Evolutionary conservation across 257 asterid species (phyloP), one percentile per base, ranked within the genome.

Genomic region (Solanum medicagineum): DNA sequence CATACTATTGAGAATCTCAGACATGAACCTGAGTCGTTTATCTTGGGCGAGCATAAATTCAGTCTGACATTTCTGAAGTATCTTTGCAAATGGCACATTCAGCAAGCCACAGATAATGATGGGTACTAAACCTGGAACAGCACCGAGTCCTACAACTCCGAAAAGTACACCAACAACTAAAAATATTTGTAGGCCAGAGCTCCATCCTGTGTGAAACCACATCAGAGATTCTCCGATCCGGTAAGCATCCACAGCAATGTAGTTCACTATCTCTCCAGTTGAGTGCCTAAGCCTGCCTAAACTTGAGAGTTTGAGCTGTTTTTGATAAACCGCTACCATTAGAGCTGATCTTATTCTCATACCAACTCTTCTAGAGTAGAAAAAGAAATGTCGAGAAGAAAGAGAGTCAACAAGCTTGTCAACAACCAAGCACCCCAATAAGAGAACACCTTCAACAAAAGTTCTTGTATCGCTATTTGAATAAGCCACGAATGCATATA

Each of bases 1-100:
- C 93, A 94, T 94, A 86, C 84, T 93, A 89, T 94, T 94, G 57
- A 94, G 92, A 81, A 93, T 92, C 84, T 94, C 98, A 8, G 96
- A 91, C 85, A 91, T 87, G 26, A 94, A 87, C 84, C 95, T 89
- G 83, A 94, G 84, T 42, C 98, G 85, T 90, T 85, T 91, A 87
- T 93, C 98, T 83, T 94, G 98, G 42, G 80, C 90, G 14, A 83
- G 17, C 98, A 94, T 93, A 86, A 94, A 91, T 69, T 91, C 93
- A 1, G 89, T 89, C 73, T 92, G 97, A 85, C 92, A 94, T 85
- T 91, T 93, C 26, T 94, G 96, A 22, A 94, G 60, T n/a, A 87
- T 70, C 81, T 88, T 94, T 3, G 95, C 98, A 80, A 90, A 92
- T 3, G 97, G 97, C 24, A 94, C 85, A 63, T 94, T 94, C 9